A percentile compares a stretch with the other conserved stretches of the same genome.
Conservation (phyloP, 2,329 filamentous ascomycete genomes). For the Neurospora crassa region DNA sequence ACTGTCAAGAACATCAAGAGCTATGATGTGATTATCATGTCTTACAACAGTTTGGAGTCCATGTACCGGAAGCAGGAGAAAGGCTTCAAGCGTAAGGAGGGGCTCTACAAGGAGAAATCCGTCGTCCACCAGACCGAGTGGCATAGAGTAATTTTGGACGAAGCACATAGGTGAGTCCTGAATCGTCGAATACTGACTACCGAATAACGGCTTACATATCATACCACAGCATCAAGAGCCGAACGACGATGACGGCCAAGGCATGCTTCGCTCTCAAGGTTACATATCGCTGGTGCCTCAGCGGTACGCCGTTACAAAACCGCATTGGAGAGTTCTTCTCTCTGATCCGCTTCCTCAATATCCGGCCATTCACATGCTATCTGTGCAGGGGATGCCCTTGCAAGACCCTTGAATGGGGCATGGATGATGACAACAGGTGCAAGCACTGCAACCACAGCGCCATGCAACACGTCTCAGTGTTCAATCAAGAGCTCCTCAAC, state of each 20-base stretch:
- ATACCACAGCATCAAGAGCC: slow-evolving; percentile 65
- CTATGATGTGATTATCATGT: slow-evolving; percentile 94
- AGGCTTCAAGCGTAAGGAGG: slow-evolving; percentile 73
- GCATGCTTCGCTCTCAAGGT: slow-evolving; percentile 88
- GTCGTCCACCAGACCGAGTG: slow-evolving; percentile 78
- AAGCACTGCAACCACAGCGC: slow-evolving; percentile 49
- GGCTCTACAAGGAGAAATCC: slow-evolving; percentile 69
- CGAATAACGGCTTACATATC: no score
- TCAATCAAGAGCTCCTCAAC: slow-evolving; percentile 75
- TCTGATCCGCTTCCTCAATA: slow-evolving; percentile 79
- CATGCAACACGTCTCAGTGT: slow-evolving; percentile 51
- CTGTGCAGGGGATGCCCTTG: slow-evolving; percentile 85
- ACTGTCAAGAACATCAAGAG: slow-evolving; percentile 65
- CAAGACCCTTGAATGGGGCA: slow-evolving; percentile 72
- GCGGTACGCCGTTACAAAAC: slow-evolving; percentile 91
- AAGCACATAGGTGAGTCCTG: slow-evolving; percentile 39
- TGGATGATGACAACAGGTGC: slow-evolving; percentile 64
- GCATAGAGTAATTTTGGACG: slow-evolving; percentile 87
- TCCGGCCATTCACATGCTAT: slow-evolving; percentile 84
- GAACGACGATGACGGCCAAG: slow-evolving; percentile 84
- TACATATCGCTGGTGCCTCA: slow-evolving; percentile 89
- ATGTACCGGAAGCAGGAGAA: slow-evolving; percentile 88
- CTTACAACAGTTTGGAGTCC: slow-evolving; percentile 85
- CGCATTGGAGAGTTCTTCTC: slow-evolving; percentile 97
- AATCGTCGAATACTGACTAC: no score